phyloP scores from a whole-genome alignment of 1,284 basidiomycete species.

The Cryptococcus depauperatus region DNA sequence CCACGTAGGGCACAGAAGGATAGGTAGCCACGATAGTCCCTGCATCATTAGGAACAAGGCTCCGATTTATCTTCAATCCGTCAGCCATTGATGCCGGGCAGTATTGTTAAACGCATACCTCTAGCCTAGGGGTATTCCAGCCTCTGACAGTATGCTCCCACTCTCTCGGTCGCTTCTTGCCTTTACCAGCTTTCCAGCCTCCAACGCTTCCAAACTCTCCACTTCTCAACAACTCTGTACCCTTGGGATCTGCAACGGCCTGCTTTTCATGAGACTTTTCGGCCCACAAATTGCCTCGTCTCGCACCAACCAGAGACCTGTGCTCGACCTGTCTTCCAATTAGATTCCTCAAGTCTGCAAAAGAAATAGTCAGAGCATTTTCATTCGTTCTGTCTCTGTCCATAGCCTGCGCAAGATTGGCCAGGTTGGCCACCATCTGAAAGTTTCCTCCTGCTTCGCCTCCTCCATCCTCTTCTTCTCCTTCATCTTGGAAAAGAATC shows the following conservation, averaged over 20 bases:
- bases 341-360: too few relatives aligned
- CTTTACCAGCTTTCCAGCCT: slow-evolving; percentile 13
- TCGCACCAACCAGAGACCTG: too few relatives aligned
- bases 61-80: not conserved
- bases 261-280: slow-evolving; percentile 32
- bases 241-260: slow-evolving; percentile 61
- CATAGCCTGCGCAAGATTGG: too few relatives aligned
- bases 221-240: slow-evolving; percentile 60
- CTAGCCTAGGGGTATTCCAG: slow-evolving; percentile 7
- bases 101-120: not conserved
- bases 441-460: not conserved
- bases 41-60: slow-evolving; percentile 69
- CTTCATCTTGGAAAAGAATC: too few relatives aligned
- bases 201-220: slow-evolving; percentile 72
- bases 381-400: too few relatives aligned
- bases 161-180: slow-evolving; percentile 8
- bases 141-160: slow-evolving; percentile 11
- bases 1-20: slow-evolving; percentile 76
- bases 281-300: not conserved
- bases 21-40: slow-evolving; percentile 82
- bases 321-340: too few relatives aligned
- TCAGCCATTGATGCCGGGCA: not conserved
- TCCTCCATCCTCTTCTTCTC: slow-evolving; percentile 3
- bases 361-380: too few relatives aligned
- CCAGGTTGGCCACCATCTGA: too few relatives aligned